Evolutionary conservation across 768 basidiomycete species (phyloP).

Genomic region (Suillus alpinus): DNA sequence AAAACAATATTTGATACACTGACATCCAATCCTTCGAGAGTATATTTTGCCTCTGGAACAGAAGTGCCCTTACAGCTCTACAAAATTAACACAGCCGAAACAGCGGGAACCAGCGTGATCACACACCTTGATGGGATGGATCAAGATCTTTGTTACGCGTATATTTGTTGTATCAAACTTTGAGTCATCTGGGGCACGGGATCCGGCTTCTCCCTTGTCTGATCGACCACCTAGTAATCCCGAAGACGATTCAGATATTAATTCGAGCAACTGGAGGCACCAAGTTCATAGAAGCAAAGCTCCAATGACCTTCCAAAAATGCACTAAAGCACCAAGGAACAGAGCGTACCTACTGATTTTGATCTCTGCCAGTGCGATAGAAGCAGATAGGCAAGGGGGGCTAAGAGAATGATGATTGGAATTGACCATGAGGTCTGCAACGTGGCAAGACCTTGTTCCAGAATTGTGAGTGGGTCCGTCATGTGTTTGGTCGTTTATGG

Average conservation of each 20-base stretch:
- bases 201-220: background rate
- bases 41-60: conserved; percentile 53
- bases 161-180: conserved; percentile 32
- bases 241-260: background rate
- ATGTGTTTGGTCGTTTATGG: background rate
- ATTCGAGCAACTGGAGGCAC: background rate
- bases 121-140: conserved; percentile 68
- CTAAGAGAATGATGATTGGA: conserved; percentile 10
- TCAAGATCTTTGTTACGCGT: conserved; percentile 52
- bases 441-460: conserved; percentile 5
- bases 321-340: background rate
- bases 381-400: conserved; percentile 16
- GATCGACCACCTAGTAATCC: background rate
- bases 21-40: conserved; percentile 65
- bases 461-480: background rate
- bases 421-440: conserved; percentile 14
- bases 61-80: conserved; percentile 75
- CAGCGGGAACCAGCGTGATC: background rate
- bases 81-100: background rate
- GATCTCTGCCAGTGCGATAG: conserved; percentile 1
- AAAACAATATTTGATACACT: conserved; percentile 11
- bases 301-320: background rate
- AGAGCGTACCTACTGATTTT: conserved; percentile 12
- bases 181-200: conserved; percentile 10
- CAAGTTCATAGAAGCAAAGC: background rate